Evolutionary conservation across 2,329 filamentous ascomycete species (phyloP).

Genomic region (Shiraia sp.): DNA sequence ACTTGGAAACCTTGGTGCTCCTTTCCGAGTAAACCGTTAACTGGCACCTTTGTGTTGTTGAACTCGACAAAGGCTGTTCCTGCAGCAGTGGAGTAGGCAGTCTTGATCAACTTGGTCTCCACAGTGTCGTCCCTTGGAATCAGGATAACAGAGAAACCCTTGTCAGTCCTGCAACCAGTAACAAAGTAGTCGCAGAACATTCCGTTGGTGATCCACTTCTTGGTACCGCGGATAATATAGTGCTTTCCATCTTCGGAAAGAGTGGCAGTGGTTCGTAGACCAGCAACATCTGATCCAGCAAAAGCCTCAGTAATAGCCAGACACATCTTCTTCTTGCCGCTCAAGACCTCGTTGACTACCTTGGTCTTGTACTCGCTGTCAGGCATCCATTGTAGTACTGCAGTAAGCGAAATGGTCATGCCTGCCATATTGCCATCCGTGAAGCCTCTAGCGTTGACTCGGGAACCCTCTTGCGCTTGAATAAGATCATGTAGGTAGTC

Average conservation of each 20-base stretch:
- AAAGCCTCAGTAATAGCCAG: constrained; percentile 88
- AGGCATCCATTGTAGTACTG: constrained; percentile 76
- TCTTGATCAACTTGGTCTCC: constrained; percentile 79
- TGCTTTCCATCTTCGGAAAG: constrained; percentile 45
- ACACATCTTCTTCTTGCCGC: constrained; percentile 84
- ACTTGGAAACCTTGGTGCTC: constrained; percentile 87
- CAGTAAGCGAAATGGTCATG: constrained; percentile 81
- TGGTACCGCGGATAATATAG: constrained; percentile 69
- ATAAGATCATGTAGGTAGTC: constrained; percentile 88
- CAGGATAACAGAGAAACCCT: constrained; percentile 76
- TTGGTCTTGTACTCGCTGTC: constrained; percentile 67
- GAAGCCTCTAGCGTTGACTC: constrained; percentile 76
- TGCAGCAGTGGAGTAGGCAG: constrained; percentile 76
- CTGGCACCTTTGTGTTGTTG: constrained; percentile 84
- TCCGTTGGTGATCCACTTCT: constrained; percentile 88
- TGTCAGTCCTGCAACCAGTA: constrained; percentile 75
- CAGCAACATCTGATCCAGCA: constrained; percentile 80
- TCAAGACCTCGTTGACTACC: constrained; percentile 73
- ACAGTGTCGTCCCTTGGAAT: constrained; percentile 75
- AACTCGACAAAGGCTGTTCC: constrained; percentile 81
- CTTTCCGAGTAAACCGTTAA: constrained; percentile 74
- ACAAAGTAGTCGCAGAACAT: constrained; percentile 84
- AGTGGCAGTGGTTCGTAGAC: constrained; percentile 73
- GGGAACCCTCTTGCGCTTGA: constrained; percentile 71
- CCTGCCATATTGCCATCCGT: constrained; percentile 86